Evolutionary conservation across 306 rosid genomes (phyloP).

Genomic region (Cajanus cajan): DNA sequence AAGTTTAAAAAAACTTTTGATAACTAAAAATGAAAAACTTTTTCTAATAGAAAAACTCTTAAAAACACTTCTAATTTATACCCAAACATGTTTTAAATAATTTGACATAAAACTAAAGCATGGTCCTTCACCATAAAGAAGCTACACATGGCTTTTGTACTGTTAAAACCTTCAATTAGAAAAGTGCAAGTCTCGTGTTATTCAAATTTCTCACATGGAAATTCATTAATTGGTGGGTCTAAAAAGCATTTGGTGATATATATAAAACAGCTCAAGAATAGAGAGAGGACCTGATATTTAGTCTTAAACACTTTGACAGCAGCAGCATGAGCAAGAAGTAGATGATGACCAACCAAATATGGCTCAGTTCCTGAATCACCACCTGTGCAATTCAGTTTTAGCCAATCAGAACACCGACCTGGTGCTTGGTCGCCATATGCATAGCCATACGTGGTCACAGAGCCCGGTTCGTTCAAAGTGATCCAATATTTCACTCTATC

Average conservation of each 20-base stretch:
- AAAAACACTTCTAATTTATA: too few relatives aligned
- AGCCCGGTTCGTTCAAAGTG: conserved; percentile 63
- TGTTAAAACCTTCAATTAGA: neutral
- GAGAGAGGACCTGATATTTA: conserved; percentile 59
- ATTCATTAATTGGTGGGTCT: neutral
- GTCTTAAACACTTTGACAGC: conserved; percentile 45
- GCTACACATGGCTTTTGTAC: neutral
- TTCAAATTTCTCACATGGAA: neutral
- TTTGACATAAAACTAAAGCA: neutral
- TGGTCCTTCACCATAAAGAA: neutral
- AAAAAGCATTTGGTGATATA: neutral
- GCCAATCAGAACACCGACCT: conserved; percentile 61
- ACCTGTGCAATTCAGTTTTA: conserved; percentile 45
- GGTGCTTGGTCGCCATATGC: conserved; percentile 48
- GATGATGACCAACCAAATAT: conserved; percentile 54
- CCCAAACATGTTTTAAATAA: too few relatives aligned
- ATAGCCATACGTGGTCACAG: conserved; percentile 41
- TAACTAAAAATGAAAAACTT: too few relatives aligned
- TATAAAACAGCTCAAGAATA: neutral
- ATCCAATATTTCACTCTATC: conserved; percentile 71
- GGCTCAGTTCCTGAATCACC: conserved; percentile 73
- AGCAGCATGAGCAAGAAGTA: conserved; percentile 60
- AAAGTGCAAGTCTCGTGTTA: neutral
- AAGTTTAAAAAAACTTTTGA: too few relatives aligned
- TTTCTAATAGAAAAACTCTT: too few relatives aligned